Base-by-base conservation (phyloP, 2,329 filamentous ascomycete genomes). In the Thyridium curvatum region DNA sequence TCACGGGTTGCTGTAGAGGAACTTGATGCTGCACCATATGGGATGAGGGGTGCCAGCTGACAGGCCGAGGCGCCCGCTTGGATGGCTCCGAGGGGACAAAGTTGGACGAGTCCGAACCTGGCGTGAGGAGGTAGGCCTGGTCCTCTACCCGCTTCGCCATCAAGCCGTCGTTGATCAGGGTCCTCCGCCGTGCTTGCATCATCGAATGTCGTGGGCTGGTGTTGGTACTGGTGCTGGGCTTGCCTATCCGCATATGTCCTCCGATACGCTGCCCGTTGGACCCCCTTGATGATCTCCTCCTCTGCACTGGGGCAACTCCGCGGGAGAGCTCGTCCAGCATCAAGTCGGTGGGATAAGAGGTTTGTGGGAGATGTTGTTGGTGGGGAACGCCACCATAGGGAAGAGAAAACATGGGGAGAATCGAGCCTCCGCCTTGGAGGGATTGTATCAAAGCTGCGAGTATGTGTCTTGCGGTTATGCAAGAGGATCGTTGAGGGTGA, bases 1-100 rank as follows among this genome's bases (percentile, higher is more conserved):
- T 52, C 21, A 52, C 46, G 34, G 60, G 52, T 26, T 53, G 53
- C 41, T 60, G 59, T 28, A 53, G 59, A 41, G 61, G 52, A 17
- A 35, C 10, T 40, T 60, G 55, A 46, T 30, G 45, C 33, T 57
- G 58, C 15, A 66, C 34, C 8, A 50, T 58, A 41, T 75, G 68
- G 9, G 81, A 75, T 16, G 75, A 74, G 3, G 84, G 82, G 56
- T 89, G 85, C 85, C 85, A 89, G 66, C 84, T 88, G 34, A 86
- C 66, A 6, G 84, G 84, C 32, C 84, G 74, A 38, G 62, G 61
- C 30, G 68, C 59, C 52, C 62, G 57, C 49, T 57, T 62, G 30
- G 59, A 44, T 4, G 54, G 58, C 18, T 60, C 55, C 41, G 59
- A 56, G 29, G 52, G 47, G 26, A 38, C 37, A 18, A 55, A 53